Base-by-base conservation (phyloP, 2,329 filamentous ascomycete genomes). In the Tolypocladium album region DNA sequence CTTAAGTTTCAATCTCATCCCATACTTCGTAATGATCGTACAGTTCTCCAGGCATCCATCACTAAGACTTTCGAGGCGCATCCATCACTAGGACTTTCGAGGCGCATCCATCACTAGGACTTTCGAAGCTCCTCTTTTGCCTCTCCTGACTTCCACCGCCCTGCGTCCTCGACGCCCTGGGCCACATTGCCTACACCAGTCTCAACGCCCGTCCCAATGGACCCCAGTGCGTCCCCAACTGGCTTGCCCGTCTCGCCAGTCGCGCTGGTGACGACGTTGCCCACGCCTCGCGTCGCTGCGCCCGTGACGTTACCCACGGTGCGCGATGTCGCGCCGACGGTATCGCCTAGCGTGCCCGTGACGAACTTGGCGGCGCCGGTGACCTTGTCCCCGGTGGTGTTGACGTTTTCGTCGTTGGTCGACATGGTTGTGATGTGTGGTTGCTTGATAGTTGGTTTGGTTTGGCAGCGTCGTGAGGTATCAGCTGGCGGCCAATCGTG, bases 161-260 rank as follows among this genome's bases (percentile, higher is more conserved):
- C 83, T 13, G 82, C 82, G 66, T 84, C 74, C 71, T 85, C 82
- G 8, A 82, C 78, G 0, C 82, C 82, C 70, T 81, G 77, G 17
- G 79, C 78, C 2, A 84, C 74, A 55, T 71, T 73, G 52, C 74
- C 73, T 43, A 76, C 70, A 1, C 81, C 84, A 53, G 76, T 74
- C 71, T 85, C 76, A 2, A 86, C 64, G 0, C 82, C 82, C 1
- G 75, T 78, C 7, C 81, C 81, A 9, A 83, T 67, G 64, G 77
- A 81, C 9, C 77, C 75, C 15, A 86, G 60, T 2, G 77, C 82
- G 64, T 86, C 79, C 9, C 83, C 83, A 1, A 86, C 67, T 1
- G 82, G 80, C 60, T 76, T 77, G 20, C 80, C 82, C 12, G 76
- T 69, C n/a, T 76, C 78, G 15, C 83, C 84, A 0, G 82, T 81